Evolutionary conservation across 805 yeast genomes (phyloP).

Genomic region (Candida berthetii): DNA sequence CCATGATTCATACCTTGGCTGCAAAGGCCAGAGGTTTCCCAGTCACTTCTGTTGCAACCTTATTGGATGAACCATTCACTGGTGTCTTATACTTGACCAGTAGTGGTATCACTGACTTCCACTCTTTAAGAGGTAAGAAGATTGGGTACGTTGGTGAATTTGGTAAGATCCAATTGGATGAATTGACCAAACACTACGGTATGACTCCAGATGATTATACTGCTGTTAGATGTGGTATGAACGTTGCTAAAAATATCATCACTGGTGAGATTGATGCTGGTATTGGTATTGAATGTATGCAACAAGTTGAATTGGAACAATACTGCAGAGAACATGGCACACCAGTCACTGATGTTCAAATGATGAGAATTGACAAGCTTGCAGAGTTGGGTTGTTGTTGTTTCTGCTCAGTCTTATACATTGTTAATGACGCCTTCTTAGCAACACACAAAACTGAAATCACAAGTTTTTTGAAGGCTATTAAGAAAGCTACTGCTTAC

Average conservation of each 20-base stretch:
- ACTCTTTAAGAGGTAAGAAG: constrained; percentile 43
- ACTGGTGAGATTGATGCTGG: constrained; percentile 54
- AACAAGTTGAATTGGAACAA: constrained; percentile 52
- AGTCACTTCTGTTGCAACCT: constrained; percentile 48
- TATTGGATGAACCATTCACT: constrained; percentile 53
- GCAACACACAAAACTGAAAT: constrained; percentile 40
- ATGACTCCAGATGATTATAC: constrained; percentile 51
- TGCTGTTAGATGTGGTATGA: constrained; percentile 56
- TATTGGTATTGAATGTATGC: constrained; percentile 53
- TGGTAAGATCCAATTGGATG: constrained; percentile 53
- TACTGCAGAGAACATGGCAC: constrained; percentile 36
- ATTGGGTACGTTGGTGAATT: constrained; percentile 57
- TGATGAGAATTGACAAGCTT: constrained; percentile 49
- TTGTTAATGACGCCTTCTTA: constrained; percentile 44
- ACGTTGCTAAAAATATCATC: constrained; percentile 48
- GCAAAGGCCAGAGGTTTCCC: constrained; percentile 55
- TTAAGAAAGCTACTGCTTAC: constrained; percentile 45
- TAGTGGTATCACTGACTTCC: constrained; percentile 46
- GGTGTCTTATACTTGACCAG: constrained; percentile 47
- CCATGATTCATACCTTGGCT: constrained; percentile 55
- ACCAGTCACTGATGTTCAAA: constrained; percentile 39
- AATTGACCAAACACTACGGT: constrained; percentile 47
- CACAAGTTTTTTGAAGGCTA: constrained; percentile 36
- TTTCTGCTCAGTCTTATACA: constrained; percentile 50
- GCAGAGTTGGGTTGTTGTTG: constrained; percentile 57